Base-by-base conservation (phyloP, 2,329 filamentous ascomycete genomes). In the Ploettnerulaceae sp. region DNA sequence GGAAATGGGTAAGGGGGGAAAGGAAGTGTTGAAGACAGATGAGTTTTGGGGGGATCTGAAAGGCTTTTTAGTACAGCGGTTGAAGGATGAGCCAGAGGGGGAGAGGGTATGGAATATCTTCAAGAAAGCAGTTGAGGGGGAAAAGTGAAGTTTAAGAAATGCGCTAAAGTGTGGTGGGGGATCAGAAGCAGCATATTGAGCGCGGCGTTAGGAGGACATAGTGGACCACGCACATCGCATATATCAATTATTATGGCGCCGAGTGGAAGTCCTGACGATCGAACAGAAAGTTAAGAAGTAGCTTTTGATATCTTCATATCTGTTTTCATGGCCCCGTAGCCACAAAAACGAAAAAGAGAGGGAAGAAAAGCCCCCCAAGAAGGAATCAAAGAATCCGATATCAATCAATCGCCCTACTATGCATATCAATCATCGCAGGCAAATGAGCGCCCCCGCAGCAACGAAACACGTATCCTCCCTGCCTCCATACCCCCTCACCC, bases 11-110 rank as follows among this genome's bases (percentile, higher is more conserved):
- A 69, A 67, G 41, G 77, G 76, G 3, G n/a, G n/a, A n/a, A 68
- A 68, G 44, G 76, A 77, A 21, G 75, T 84, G 15, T 63, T 95
- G 54, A 70, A 78, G 61, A 84, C 79, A 9, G 78, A 84, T 5
- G 81, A 76, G 45, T 98, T 98, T 63, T 98, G 93, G 93, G 69
- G 69, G 7, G 93, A 97, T 69, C 67, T 98, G 53, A 81, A 81
- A 62, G 85, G 78, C 0, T 97, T 91, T 66, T 64, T 98, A 64
- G 69, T 81, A 61, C 86, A 90, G 70, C 78, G 88, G 64, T 68
- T 95, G 58, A 81, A 84, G 66, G 85, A 94, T 63, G 81, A 80
- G 60, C 67, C 67, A 47, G 67, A 74, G 61, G 86, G 84, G 1
- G 77, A 78, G 56, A 77, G 81, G 58, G 65, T 91, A 59, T 75